These are phyloP conservation scores for Pyrus pyrifolia DNA, from an alignment of 306 rosid genomes.

Conservation along the genomic window DNA sequence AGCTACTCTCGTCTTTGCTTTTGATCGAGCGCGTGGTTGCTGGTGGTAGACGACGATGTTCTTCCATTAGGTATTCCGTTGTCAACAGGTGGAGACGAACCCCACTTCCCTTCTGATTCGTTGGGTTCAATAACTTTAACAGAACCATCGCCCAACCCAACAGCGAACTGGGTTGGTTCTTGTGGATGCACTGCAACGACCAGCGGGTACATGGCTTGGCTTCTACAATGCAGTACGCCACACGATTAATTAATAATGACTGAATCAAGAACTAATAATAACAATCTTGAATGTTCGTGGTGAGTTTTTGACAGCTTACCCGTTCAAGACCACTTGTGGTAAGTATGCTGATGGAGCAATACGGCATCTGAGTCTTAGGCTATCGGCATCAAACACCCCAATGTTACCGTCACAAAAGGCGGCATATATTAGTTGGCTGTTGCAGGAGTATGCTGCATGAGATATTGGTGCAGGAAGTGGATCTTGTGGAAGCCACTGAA, in stretches of 20 bases:
- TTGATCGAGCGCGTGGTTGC: constrained; percentile 71
- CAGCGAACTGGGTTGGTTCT: constrained; percentile 68
- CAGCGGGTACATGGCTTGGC: constrained; percentile 53
- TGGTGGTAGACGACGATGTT: constrained; percentile 49
- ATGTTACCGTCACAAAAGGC: constrained; percentile 66
- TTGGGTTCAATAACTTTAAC: constrained; percentile 75
- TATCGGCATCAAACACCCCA: constrained; percentile 81
- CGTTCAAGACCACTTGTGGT: constrained; percentile 42
- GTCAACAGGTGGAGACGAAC: constrained; percentile 48
- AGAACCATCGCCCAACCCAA: constrained; percentile 72
- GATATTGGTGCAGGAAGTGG: constrained; percentile 60
- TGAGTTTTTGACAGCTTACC: constrained; percentile 35
- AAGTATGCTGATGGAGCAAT: constrained; percentile 64
- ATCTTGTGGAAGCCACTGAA: constrained; percentile 91
- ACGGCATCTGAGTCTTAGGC: constrained; percentile 69
- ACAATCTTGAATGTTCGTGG: not conserved
- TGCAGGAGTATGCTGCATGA: constrained; percentile 67
- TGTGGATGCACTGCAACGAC: constrained; percentile 70
- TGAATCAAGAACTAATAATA: not conserved
- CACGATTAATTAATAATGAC: not conserved
- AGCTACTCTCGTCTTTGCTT: constrained; percentile 43
- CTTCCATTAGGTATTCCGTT: constrained; percentile 54
- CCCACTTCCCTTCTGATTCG: constrained; percentile 76
- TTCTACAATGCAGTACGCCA: constrained; percentile 35
- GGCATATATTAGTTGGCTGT: constrained; percentile 58